Base-by-base conservation (phyloP, 2,329 filamentous ascomycete genomes). In the Colletotrichum spaethianum region DNA sequence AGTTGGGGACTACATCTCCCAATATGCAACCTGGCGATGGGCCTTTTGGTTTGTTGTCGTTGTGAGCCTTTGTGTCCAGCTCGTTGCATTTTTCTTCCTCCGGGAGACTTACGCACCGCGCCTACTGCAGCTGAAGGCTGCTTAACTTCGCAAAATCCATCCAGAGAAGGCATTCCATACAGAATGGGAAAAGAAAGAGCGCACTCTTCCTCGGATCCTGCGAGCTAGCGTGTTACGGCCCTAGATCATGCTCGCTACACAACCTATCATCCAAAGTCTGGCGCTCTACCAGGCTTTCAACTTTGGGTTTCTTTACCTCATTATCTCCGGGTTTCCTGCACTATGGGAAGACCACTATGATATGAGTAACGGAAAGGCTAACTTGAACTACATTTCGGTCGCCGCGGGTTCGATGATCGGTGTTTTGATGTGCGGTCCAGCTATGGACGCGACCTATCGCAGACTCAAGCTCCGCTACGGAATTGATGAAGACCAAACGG, bases 241-340 rank as follows among this genome's bases (percentile, higher is more conserved):
- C 0, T 84, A 91, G 65, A 84, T 85, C 1, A 82, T 93, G 4
- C 81, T 93, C 0, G 75, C 76, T 8, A 90, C 88, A 0, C 89
- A 92, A 64, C 88, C 89, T 14, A 91, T 91, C 70, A 85, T 92
- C 33, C 89, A 90, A 75, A 83, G 87, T 31, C 78, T 89, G 0
- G 84, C 89, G 0, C 53, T 87, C 12, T 88, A 91, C 75, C 86
- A 87, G 74, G 90, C 87, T 0, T 88, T 90, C 73, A 80, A 88
- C 20, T 92, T 91, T 74, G 91, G 91, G 0, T 78, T 91, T 0
- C 87, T 92, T 77, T 93, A 92, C 68, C 86, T 93, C 28, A 84
- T 91, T 38, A 85, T 93, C 0, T 87, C 89, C 0, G 92, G 88
- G 2, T 92, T 92, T 74, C 88, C 91, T 0, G 76, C 79, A 0